Evolutionary conservation across 2,329 filamentous ascomycete genomes (phyloP), one percentile per base, ranked within the genome.

Genomic region (Xylariaceae sp.): DNA sequence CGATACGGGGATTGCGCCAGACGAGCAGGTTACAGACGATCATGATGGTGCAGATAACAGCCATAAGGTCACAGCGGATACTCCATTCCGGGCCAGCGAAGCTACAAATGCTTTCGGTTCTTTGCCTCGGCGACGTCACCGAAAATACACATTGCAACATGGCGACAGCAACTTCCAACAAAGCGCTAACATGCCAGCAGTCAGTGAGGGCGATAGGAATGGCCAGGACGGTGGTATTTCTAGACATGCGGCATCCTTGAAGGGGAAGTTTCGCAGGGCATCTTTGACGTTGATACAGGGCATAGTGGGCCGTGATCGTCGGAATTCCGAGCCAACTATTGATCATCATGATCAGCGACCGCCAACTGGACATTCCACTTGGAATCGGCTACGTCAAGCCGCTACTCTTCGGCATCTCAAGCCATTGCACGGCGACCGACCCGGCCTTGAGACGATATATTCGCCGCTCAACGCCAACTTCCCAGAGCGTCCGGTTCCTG

Each of bases 181-280:
- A 18, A 58, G 57, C 11, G 56, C 70, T 6, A 58, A 60, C 35
- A 68, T 70, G 47, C 58, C 67, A 0, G 54, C 50, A 11, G 63
- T 73, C 23, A 68, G 71, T n/a, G 67, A 69, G 44, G 65, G 23
- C 23, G 23, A 30, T 30, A 70, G 49, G 61, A 62, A 44, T 13
- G 63, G 60, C 23, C 17, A 45, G 41, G 59, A 64, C 53, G 59
- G 51, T 37, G 62, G 61, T 9, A 37, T 17, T n/a, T 57, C 57
- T 11, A 64, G 53, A 41, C 61, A 65, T 13, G 62, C 57, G 10
- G 60, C 65, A 5, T 68, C 69, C 11, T 60, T 85, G 58, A 82
- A 78, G 68, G 77, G 79, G 52, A 81, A 79, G 62, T 74, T 85
- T 53, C 78, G 82, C 23, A 75, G 83, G 8, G 83, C 82, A 0